Percentiles rank a stretch among this genome's conserved stretches.
Evolutionary conservation across 2,329 filamentous ascomycete genomes (phyloP).

Genomic region (Alternaria sp.): DNA sequence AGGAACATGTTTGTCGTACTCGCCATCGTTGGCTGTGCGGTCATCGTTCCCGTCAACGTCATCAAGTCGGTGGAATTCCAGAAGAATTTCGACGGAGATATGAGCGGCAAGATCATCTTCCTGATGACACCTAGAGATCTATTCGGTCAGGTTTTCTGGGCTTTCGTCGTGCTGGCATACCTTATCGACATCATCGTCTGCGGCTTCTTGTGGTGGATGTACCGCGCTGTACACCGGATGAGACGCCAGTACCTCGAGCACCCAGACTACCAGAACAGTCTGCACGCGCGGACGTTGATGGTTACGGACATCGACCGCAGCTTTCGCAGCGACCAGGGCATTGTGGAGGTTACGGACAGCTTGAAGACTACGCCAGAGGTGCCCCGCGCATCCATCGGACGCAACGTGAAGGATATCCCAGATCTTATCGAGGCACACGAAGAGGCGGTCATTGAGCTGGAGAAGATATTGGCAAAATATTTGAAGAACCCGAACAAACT

Average conservation of each 20-base stretch:
- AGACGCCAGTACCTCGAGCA: constrained; percentile 83
- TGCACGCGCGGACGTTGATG: constrained; percentile 74
- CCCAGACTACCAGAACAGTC: constrained; percentile 83
- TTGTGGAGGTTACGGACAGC: constrained; percentile 80
- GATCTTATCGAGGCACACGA: constrained; percentile 85
- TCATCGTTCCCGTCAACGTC: constrained; percentile 86
- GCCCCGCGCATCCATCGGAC: constrained; percentile 80
- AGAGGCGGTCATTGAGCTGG: constrained; percentile 78
- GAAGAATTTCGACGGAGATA: constrained; percentile 13
- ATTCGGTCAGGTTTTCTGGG: constrained; percentile 61
- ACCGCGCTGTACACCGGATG: constrained; percentile 72
- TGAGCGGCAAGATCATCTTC: constrained; percentile 20
- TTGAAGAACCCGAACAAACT: constrained; percentile 84
- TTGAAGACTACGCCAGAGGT: constrained; percentile 79
- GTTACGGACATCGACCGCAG: constrained; percentile 82
- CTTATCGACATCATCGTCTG: constrained; percentile 76
- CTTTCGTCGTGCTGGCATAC: constrained; percentile 65
- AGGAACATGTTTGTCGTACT: constrained; percentile 84
- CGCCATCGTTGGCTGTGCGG: constrained; percentile 72
- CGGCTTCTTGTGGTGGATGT: constrained; percentile 90
- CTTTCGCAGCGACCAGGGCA: constrained; percentile 82
- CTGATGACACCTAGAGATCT: constrained; percentile 54
- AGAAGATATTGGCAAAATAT: constrained; percentile 85
- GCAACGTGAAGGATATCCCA: constrained; percentile 91
- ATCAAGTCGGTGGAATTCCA: constrained; percentile 19